These are phyloP conservation scores for Schizophyllum amplum DNA, from an alignment of 1,284 basidiomycete genomes.

Conservation along the genomic window DNA sequence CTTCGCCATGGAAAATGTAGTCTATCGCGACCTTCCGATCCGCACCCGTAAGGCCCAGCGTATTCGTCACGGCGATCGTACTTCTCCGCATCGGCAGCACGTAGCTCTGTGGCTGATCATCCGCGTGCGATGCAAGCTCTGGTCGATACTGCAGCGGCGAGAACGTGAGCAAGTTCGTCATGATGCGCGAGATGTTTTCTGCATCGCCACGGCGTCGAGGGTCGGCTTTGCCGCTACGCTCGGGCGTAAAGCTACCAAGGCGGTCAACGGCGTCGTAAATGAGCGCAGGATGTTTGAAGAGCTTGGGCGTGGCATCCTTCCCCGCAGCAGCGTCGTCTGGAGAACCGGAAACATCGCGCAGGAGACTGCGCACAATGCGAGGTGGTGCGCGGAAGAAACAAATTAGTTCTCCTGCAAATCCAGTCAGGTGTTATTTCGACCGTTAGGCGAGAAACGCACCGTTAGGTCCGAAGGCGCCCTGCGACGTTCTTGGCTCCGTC, in stretches of 20 bases:
- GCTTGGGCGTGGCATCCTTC: constrained; percentile 26
- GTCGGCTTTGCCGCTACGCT: constrained; percentile 34
- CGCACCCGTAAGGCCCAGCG: constrained; percentile 45
- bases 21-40: constrained; percentile 54
- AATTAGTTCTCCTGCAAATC: constrained; percentile 63
- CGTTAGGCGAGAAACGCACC: constrained; percentile 38
- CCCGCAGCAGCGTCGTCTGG: constrained; percentile 13
- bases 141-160: constrained; percentile 30
- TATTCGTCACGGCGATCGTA: constrained; percentile 60
- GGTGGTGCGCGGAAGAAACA: constrained; percentile 73
- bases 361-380: constrained; percentile 13
- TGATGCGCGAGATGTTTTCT: constrained; percentile 55
- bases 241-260: constrained; percentile 50
- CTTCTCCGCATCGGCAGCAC: constrained; percentile 40
- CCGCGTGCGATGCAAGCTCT: constrained; percentile 23
- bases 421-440: not conserved
- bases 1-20: constrained; percentile 47
- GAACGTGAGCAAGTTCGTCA: constrained; percentile 65
- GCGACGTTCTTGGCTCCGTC: constrained; percentile 72
- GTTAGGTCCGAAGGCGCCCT: constrained; percentile 81
- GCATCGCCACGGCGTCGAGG: constrained; percentile 34
- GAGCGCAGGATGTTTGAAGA: constrained; percentile 56
- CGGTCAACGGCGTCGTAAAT: constrained; percentile 62
- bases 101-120: constrained; percentile 20
- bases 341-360: constrained; percentile 6